Conservation (phyloP, 352 stramenopile genomes). For the Pythium plurisporium region DNA sequence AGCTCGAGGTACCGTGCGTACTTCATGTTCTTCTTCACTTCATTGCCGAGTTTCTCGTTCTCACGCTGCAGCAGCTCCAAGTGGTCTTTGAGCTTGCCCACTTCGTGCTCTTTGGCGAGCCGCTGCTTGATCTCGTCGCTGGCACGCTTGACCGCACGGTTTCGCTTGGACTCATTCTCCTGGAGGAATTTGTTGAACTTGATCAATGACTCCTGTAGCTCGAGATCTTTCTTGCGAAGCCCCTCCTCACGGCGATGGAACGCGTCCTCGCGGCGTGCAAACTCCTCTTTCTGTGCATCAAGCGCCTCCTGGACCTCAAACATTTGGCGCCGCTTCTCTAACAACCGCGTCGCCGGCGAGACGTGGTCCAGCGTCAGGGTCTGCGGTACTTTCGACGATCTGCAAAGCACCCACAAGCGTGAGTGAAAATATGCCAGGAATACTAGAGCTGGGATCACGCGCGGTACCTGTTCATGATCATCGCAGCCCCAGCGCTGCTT, state of each 20-base stretch:
- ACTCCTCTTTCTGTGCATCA: slow-evolving; percentile 93
- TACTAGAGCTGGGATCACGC: no score
- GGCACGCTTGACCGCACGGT: slow-evolving; percentile 88
- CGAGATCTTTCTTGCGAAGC: slow-evolving; percentile 91
- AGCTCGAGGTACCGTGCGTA: slow-evolving; percentile 88
- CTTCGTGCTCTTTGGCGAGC: slow-evolving; percentile 85
- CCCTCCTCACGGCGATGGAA: slow-evolving; percentile 92
- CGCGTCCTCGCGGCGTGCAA: slow-evolving; percentile 84
- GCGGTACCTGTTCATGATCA: slow-evolving; percentile 63
- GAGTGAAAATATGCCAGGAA: no score
- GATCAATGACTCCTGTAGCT: slow-evolving; percentile 94
- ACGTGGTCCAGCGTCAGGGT: slow-evolving; percentile 92
- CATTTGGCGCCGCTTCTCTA: slow-evolving; percentile 95
- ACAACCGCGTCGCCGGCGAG: slow-evolving; percentile 86
- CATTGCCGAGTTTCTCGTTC: slow-evolving; percentile 55
- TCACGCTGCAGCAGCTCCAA: slow-evolving; percentile 59
- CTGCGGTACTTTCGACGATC: slow-evolving; percentile 65
- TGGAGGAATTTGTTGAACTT: slow-evolving; percentile 96
- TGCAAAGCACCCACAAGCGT: no score
- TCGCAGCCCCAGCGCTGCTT: slow-evolving; percentile 54
- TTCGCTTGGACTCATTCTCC: slow-evolving; percentile 93
- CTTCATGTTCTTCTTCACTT: slow-evolving; percentile 81
- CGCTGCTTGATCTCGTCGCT: slow-evolving; percentile 92
- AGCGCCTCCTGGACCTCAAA: slow-evolving; percentile 94
- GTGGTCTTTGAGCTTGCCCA: slow-evolving; percentile 67